Evolutionary conservation across 345 rosid species (phyloP), one percentile per base, ranked within the genome.

Genomic region (Camelina hispida): DNA sequence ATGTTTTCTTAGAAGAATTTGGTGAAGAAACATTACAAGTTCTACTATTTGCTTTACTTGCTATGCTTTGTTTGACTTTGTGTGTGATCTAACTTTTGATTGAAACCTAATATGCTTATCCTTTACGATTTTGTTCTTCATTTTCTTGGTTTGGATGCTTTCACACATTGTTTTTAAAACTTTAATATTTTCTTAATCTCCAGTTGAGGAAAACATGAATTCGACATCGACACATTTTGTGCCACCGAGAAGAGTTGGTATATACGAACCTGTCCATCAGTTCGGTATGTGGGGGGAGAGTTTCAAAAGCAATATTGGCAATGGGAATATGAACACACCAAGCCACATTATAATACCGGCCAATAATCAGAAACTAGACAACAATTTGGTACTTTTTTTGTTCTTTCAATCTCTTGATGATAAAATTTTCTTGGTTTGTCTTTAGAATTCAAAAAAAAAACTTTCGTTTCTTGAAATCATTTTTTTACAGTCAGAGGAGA

Each of bases 271-370:
- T 52, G 76, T 90, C 50, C 90, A 89, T 82, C 97, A 85, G 53
- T 71, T 92, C 54, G 85, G 92, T 72, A 89, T 91, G 85, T 92
- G 99, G 97, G 95, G 85, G 37, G 97, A 87, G 72, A 84, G 62
- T 75, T 91, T 86, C 73, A 91, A 78, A 69, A 76, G 30, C 75
- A 76, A 62, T 69, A 69, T 69, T 43, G 66, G 66, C 38, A 83
- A 82, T 72, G 86, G 80, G 75, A 79, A 71, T 74, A 85, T 84
- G 51, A 82, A 74, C 72, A 54, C 81, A n/a, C 76, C 86, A 15
- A 56, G 81, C 64, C 80, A 92, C 69, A 70, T 89, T 69, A 65
- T 89, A 22, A 62, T 85, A 43, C 83, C 86, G 5, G 30, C 30
- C 2, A 70, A 77, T 47, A 86, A 89, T 55, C 78, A 80, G 22